Conservation (phyloP, 2,329 filamentous ascomycete genomes). For the Lithohypha guttulata region DNA sequence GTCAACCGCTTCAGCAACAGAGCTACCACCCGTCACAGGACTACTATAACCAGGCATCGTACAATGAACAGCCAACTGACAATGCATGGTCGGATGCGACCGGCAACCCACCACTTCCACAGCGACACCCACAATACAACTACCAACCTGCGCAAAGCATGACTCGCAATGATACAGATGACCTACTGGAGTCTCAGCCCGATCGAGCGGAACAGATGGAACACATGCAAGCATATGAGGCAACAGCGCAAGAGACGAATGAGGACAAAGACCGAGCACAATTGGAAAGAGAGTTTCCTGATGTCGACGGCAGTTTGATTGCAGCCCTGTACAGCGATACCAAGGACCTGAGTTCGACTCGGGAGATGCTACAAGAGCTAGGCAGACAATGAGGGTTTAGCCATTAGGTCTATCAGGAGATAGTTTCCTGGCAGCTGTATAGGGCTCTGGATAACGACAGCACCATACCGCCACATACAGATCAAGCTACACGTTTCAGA, state of each 20-base stretch:
- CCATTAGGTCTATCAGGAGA: too few species aligned
- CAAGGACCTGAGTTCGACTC: conserved; percentile 16
- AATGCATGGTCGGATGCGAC: conserved; percentile 4
- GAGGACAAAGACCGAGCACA: conserved; percentile 19
- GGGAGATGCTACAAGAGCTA: conserved; percentile 22
- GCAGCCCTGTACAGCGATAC: conserved; percentile 22
- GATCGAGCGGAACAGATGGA: conserved; percentile 20
- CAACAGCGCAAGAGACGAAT: conserved; percentile 15
- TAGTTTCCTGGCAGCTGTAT: too few species aligned
- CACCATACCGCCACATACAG: too few species aligned
- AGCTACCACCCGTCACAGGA: conserved; percentile 5
- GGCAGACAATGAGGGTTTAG: conserved; percentile 6
- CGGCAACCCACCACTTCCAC: conserved; percentile 4
- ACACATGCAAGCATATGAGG: conserved; percentile 22
- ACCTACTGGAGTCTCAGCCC: conserved; percentile 13
- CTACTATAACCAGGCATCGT: neutral
- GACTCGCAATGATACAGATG: conserved; percentile 17
- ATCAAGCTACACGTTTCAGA: too few species aligned
- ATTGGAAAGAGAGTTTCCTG: conserved; percentile 21
- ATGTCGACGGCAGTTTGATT: conserved; percentile 22
- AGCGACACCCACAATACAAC: conserved; percentile 3
- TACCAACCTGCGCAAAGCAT: conserved; percentile 11
- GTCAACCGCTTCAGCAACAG: conserved; percentile 10
- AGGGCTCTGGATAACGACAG: too few species aligned
- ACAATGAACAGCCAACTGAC: conserved; percentile 1